phyloP scores from a whole-genome alignment of 345 rosid species.

The Hirschfeldia incana region DNA sequence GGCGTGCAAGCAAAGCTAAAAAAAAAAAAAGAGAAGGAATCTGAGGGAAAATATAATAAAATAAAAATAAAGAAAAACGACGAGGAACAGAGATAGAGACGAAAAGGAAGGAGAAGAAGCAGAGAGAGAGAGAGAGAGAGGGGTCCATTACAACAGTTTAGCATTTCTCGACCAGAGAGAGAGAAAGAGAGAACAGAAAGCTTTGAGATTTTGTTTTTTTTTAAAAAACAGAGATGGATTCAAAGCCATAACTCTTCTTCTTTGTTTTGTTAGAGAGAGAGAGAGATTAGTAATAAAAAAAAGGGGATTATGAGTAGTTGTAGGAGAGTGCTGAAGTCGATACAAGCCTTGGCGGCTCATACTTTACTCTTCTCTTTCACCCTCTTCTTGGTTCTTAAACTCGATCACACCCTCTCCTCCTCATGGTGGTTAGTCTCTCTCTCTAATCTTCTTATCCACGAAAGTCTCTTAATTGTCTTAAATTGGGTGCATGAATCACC shows the following conservation, averaged over 20 bases:
- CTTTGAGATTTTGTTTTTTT: background rate
- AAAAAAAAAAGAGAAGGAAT: background rate
- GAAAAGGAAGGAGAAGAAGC: slow-evolving; percentile 19
- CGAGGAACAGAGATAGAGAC: slow-evolving; percentile 16
- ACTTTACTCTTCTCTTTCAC: slow-evolving; percentile 70
- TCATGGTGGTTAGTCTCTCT: slow-evolving; percentile 80
- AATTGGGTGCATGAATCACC: slow-evolving; percentile 4
- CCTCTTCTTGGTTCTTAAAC: slow-evolving; percentile 69
- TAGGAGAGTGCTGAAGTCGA: slow-evolving; percentile 90
- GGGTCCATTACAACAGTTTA: slow-evolving; percentile 19
- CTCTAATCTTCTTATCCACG: background rate
- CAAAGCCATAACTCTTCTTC: background rate
- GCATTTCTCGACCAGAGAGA: slow-evolving; percentile 14
- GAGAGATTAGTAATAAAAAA: background rate
- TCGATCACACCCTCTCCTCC: slow-evolving; percentile 57
- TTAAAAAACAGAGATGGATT: background rate
- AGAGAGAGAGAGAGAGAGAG: background rate
- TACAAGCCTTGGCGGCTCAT: slow-evolving; percentile 84
- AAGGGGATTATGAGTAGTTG: slow-evolving; percentile 53
- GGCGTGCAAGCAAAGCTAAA: slow-evolving; percentile 43
- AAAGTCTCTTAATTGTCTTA: background rate
- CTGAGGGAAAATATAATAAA: background rate
- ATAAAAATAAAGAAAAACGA: background rate
- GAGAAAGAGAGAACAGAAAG: background rate
- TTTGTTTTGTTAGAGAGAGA: background rate